These are phyloP conservation scores for Elongisporangium prolatum DNA, from an alignment of 352 stramenopile species.

Conservation along the genomic window DNA sequence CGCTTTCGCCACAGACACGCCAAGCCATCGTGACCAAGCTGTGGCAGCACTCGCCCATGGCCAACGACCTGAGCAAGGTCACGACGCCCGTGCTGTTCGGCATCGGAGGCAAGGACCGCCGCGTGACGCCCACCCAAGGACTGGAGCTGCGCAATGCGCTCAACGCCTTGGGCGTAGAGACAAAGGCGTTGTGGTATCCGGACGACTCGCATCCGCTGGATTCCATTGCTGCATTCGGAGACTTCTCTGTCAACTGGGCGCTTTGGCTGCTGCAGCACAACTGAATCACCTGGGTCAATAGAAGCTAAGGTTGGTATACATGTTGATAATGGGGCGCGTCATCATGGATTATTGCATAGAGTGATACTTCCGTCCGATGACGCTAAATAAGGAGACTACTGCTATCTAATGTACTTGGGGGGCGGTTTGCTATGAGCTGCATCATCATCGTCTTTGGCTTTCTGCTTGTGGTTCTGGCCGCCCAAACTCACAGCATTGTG, in stretches of 20 bases:
- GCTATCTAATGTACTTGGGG: background rate
- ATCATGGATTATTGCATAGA: background rate
- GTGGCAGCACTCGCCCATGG: constrained; percentile 87
- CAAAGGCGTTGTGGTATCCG: constrained; percentile 64
- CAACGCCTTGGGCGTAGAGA: constrained; percentile 38
- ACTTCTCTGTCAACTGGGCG: constrained; percentile 77
- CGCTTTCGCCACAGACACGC: constrained; percentile 39
- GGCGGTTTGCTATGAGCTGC: background rate
- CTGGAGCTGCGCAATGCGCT: constrained; percentile 92
- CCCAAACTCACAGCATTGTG: too few species aligned
- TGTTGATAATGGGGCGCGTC: background rate
- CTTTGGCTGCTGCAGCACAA: constrained; percentile 70
- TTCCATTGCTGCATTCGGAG: constrained; percentile 55
- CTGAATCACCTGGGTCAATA: background rate
- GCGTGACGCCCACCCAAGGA: constrained; percentile 89
- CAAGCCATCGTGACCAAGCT: constrained; percentile 68
- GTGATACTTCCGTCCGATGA: background rate
- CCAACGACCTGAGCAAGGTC: constrained; percentile 80
- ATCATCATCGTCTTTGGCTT: background rate
- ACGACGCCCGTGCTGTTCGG: constrained; percentile 89
- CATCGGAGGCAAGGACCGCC: constrained; percentile 88
- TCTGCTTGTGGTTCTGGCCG: background rate
- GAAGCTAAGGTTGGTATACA: background rate
- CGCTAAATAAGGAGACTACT: background rate
- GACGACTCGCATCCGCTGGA: constrained; percentile 69